These are phyloP conservation scores for Talaromyces nanjingensis DNA, from an alignment of 495 filamentous ascomycete genomes.

Conservation along the genomic window DNA sequence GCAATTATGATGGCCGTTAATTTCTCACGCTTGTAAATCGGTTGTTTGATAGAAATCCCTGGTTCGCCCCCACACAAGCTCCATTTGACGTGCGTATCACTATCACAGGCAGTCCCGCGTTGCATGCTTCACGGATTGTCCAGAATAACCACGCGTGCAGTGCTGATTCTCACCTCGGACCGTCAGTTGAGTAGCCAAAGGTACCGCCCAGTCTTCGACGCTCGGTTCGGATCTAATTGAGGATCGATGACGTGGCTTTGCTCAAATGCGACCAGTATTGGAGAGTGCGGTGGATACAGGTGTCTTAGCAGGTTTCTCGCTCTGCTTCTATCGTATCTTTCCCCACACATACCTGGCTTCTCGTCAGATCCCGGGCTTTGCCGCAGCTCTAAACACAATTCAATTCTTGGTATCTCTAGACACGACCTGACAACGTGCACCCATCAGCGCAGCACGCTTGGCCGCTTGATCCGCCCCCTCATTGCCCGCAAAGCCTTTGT, in stretches of 20 bases:
- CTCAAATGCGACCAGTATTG: conserved; percentile 16
- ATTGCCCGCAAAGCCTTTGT: conserved; percentile 14
- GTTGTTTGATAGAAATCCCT: conserved; percentile 12
- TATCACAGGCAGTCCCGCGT: conserved; percentile 18
- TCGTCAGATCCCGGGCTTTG: background rate
- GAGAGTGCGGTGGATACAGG: conserved; percentile 14
- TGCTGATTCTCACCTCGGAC: conserved; percentile 13
- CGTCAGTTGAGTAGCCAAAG: conserved; percentile 21
- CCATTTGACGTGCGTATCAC: background rate
- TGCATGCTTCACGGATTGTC: conserved; percentile 23
- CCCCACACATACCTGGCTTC: background rate
- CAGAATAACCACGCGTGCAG: conserved; percentile 19
- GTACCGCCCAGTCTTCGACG: conserved; percentile 23
- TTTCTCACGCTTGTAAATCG: conserved; percentile 18
- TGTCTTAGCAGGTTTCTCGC: conserved; percentile 7
- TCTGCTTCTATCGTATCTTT: conserved; percentile 5
- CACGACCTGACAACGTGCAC: conserved; percentile 7
- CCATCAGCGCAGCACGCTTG: conserved; percentile 6
- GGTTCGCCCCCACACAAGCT: background rate
- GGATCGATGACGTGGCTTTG: background rate
- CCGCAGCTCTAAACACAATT: background rate
- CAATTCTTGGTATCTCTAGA: background rate
- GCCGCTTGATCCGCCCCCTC: conserved; percentile 14
- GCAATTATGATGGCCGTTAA: conserved; percentile 25
- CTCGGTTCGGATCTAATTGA: conserved; percentile 21